Evolutionary conservation across 2,329 filamentous ascomycete species (phyloP).

Genomic region (Neocatenulostroma microsporum): DNA sequence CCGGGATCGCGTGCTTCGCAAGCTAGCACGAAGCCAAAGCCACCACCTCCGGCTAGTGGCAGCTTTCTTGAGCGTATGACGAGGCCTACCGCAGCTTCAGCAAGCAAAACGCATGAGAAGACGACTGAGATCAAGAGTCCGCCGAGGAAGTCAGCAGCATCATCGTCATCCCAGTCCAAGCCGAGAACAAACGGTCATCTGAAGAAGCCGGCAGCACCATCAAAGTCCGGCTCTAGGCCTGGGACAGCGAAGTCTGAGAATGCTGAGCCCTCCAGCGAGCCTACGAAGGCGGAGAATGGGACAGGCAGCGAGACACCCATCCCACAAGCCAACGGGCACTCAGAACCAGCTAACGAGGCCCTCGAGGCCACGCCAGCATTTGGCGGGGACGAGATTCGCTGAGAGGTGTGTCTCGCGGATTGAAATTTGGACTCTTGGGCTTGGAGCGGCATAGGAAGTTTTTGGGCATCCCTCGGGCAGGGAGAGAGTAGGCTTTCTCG

Average conservation of each 20-base stretch:
- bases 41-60: constrained; percentile 51
- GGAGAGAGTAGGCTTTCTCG: too few relatives aligned
- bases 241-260: constrained; percentile 2
- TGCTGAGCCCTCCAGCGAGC: too few relatives aligned
- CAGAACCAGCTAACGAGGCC: constrained; percentile 2
- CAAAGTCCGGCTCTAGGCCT: constrained; percentile 5
- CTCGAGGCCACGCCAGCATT: constrained; percentile 14
- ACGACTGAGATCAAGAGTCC: constrained; percentile 33
- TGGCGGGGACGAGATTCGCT: constrained; percentile 7
- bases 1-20: constrained; percentile 43
- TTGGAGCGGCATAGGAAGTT: too few relatives aligned
- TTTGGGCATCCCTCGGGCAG: too few relatives aligned
- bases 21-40: constrained; percentile 31
- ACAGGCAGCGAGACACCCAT: constrained; percentile 4
- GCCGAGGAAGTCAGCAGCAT: constrained; percentile 16
- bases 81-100: constrained; percentile 63
- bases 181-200: constrained; percentile 10
- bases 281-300: too few relatives aligned
- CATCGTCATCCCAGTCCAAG: constrained; percentile 9
- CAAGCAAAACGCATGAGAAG: constrained; percentile 62
- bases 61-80: constrained; percentile 75
- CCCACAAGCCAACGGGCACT: not conserved
- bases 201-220: constrained; percentile 2
- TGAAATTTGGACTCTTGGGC: too few relatives aligned
- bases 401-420: too few relatives aligned